A percentile compares a stretch with the other conserved stretches of the same genome.
Conservation (phyloP, 108 stramenopile genomes). For the Fragilaria radians region DNA sequence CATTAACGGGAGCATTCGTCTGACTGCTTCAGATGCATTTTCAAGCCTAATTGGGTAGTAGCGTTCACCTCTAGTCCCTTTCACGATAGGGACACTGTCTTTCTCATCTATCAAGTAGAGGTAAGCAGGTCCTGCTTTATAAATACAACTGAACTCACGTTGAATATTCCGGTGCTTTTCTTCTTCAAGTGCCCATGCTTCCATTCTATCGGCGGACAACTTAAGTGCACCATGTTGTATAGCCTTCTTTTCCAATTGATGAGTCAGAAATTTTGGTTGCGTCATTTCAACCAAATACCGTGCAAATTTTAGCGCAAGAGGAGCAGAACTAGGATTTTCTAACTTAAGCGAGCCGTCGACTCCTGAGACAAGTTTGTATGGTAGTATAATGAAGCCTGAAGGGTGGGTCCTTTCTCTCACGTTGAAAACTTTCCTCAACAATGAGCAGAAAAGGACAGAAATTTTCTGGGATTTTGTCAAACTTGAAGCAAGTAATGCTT, state of each 20-base stretch:
- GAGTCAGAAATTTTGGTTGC: constrained; percentile 19
- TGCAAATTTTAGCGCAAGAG: constrained; percentile 42
- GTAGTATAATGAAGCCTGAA: constrained; percentile 44
- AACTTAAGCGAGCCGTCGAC: constrained; percentile 26
- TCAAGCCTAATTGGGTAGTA: constrained; percentile 29
- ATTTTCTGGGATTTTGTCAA: background rate
- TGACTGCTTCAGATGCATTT: constrained; percentile 23
- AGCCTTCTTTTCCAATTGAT: constrained; percentile 30
- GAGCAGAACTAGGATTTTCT: constrained; percentile 23
- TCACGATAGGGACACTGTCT: constrained; percentile 34
- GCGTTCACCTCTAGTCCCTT: background rate
- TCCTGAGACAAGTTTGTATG: constrained; percentile 35
- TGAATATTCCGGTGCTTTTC: constrained; percentile 7
- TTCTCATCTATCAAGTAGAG: constrained; percentile 48
- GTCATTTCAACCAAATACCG: constrained; percentile 34
- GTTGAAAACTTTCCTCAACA: constrained; percentile 38
- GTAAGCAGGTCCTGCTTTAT: constrained; percentile 23
- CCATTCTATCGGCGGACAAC: constrained; percentile 9
- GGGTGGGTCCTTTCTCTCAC: constrained; percentile 27
- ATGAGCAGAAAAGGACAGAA: constrained; percentile 12
- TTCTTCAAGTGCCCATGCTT: constrained; percentile 8
- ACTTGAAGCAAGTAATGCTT: background rate
- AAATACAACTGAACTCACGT: constrained; percentile 18
- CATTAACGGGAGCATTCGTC: constrained; percentile 42
- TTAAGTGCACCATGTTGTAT: constrained; percentile 12